Base-by-base conservation (phyloP, 2,329 filamentous ascomycete genomes). In the Periconia sp. region DNA sequence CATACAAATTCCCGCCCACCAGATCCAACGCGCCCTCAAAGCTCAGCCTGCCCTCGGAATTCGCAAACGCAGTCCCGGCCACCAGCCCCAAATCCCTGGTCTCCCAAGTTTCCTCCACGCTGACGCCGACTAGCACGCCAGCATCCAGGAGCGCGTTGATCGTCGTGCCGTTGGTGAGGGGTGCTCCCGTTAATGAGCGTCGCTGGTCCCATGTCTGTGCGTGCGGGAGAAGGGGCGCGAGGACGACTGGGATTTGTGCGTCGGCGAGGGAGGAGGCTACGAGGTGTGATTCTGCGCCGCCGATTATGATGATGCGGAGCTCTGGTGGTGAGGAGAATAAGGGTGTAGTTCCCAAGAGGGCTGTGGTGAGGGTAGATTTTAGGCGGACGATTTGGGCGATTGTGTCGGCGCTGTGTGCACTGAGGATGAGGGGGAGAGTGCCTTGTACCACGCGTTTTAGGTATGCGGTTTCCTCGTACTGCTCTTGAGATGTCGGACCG, bases 151-250 rank as follows among this genome's bases (percentile, higher is more conserved):
- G 77, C 13, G 64, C 69, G 56, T 88, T 84, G 5, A 86, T 74
- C 0, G 80, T 79, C 1, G 86, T 88, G 23, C 85, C 85, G 60
- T 87, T 86, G 0, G 85, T 86, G 0, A 89, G 76, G 1, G 86
- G 86, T 6, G 86, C 85, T 1, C 86, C 86, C 0, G 84, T 81
- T 11, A 89, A 74, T 0, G 83, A 80, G 1, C 85, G 81, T 0
- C 84, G 81, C 69, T 86, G 76, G 56, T 88, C 85, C 86, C 86
- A 89, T 0, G 66, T 70, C 2, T 65, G 69, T 2, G 79, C 77
- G 62, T 82, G 84, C 0, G 83, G 79, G 57, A 84, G 80, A 13
- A 86, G 68, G 1, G 85, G 85, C 0, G 81, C 77, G 1, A 89
- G 78, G 23, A 89, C 80, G 18, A 89, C 82, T 53, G 82, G 79